These are phyloP conservation scores for Cladosporium austrohemisphaericum DNA, from an alignment of 2,329 filamentous ascomycete species.

Conservation along the genomic window DNA sequence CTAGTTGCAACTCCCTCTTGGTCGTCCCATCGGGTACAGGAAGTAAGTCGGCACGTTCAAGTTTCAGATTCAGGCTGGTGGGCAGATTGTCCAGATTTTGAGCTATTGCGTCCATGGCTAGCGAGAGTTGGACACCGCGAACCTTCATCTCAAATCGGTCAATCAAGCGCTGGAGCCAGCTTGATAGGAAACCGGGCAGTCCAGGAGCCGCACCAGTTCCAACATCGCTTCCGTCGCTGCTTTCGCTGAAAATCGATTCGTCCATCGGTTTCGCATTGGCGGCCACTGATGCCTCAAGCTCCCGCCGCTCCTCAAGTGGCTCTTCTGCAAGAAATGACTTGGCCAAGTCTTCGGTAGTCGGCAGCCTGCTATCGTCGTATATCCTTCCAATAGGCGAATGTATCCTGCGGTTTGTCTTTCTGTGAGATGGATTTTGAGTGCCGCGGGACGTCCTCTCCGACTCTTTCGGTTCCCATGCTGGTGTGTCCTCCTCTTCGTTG, in stretches of 20 bases:
- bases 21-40: background rate
- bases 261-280: slow-evolving; percentile 55
- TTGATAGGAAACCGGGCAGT: slow-evolving; percentile 66
- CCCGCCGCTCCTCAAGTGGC: slow-evolving; percentile 60
- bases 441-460: slow-evolving; percentile 28
- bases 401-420: slow-evolving; percentile 34
- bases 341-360: slow-evolving; percentile 68
- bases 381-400: slow-evolving; percentile 26
- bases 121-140: slow-evolving; percentile 60
- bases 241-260: slow-evolving; percentile 53
- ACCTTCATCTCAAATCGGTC: slow-evolving; percentile 68
- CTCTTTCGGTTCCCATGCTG: slow-evolving; percentile 7
- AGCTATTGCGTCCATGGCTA: slow-evolving; percentile 30
- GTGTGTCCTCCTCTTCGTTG: slow-evolving; percentile 18
- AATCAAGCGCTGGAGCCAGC: slow-evolving; percentile 69
- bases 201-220: slow-evolving; percentile 70
- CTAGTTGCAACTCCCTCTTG: slow-evolving; percentile 21
- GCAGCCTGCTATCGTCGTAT: slow-evolving; percentile 46
- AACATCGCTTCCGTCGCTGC: slow-evolving; percentile 56
- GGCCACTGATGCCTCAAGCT: slow-evolving; percentile 65
- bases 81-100: background rate
- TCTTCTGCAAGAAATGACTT: slow-evolving; percentile 75
- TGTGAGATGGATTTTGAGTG: slow-evolving; percentile 30
- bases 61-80: background rate
- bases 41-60: slow-evolving; percentile 1